Percentiles rank a stretch among this genome's conserved stretches.
Evolutionary conservation across 495 filamentous ascomycete genomes (phyloP).

Genomic region (Oleoguttula mirabilis): DNA sequence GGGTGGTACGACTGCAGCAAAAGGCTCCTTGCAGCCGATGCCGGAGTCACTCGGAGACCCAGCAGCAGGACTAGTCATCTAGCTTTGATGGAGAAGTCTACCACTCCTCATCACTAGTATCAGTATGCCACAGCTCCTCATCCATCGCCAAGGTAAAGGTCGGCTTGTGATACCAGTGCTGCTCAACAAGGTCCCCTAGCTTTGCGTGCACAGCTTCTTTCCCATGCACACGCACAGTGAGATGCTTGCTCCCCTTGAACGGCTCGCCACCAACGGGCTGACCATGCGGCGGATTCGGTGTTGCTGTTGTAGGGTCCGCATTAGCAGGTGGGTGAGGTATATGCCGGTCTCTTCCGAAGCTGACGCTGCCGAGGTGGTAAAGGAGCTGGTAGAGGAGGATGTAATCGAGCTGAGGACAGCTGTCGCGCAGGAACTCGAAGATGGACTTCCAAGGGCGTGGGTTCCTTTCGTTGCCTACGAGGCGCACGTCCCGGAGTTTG

Average conservation of each 20-base stretch:
- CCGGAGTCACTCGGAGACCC: no score
- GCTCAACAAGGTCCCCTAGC: constrained; percentile 32
- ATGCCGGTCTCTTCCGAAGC: constrained; percentile 8
- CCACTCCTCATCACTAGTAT: constrained; percentile 20
- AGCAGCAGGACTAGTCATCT: no score
- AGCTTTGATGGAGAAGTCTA: no score
- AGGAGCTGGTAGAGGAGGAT: constrained; percentile 12
- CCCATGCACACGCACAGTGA: constrained; percentile 2
- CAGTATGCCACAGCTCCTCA: constrained; percentile 18
- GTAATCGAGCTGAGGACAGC: constrained; percentile 9
- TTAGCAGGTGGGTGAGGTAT: neutral
- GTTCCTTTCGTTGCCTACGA: constrained; percentile 7
- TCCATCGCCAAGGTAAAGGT: constrained; percentile 11
- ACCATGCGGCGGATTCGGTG: neutral
- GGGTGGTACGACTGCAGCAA: no score
- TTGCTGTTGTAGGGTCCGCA: neutral
- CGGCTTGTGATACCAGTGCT: constrained; percentile 14
- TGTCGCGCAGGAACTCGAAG: constrained; percentile 8
- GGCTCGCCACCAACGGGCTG: neutral
- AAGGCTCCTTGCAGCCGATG: no score
- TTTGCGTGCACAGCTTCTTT: constrained; percentile 37
- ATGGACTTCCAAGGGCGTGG: constrained; percentile 5
- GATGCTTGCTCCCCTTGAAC: constrained; percentile 9
- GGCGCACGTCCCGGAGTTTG: constrained; percentile 15
- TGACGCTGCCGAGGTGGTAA: constrained; percentile 5